Conservation (phyloP, 2,329 filamentous ascomycete genomes). For the Aspergillus pseudonomiae region DNA sequence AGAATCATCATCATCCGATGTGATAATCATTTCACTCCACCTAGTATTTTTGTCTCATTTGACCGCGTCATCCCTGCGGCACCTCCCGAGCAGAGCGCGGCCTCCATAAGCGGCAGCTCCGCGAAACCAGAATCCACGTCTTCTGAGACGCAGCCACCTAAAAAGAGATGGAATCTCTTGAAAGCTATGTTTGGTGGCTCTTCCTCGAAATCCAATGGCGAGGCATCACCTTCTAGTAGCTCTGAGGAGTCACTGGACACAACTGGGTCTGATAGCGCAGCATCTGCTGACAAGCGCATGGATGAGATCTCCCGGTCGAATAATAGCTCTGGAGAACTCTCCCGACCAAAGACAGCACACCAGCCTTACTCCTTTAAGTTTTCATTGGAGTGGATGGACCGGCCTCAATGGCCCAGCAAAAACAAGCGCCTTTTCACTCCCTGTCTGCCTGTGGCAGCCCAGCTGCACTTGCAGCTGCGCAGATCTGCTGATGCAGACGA, state of each 20-base stretch:
- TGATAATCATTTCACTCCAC: conserved; percentile 62
- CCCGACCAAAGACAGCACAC: conserved; percentile 47
- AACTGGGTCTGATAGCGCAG: conserved; percentile 29
- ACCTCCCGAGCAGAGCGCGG: conserved; percentile 33
- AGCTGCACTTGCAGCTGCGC: conserved; percentile 53
- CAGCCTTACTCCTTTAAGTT: conserved; percentile 67
- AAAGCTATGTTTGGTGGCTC: conserved; percentile 52
- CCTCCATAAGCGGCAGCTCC: conserved; percentile 41
- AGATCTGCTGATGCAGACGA: conserved; percentile 30
- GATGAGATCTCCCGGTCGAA: conserved; percentile 30
- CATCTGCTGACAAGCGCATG: conserved; percentile 29
- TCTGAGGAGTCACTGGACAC: conserved; percentile 38
- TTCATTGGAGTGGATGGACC: conserved; percentile 66
- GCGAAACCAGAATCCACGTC: conserved; percentile 24
- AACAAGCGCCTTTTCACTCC: conserved; percentile 59
- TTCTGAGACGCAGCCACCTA: conserved; percentile 30
- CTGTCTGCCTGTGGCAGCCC: conserved; percentile 59
- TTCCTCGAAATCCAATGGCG: conserved; percentile 49
- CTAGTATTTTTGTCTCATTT: conserved; percentile 62
- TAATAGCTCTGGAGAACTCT: conserved; percentile 28
- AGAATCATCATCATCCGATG: conserved; percentile 87
- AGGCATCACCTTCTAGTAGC: conserved; percentile 41
- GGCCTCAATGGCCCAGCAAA: conserved; percentile 52
- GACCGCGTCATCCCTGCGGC: conserved; percentile 58
- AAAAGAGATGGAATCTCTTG: conserved; percentile 56